phyloP scores from a whole-genome alignment of 108 stramenopile genomes.

The Nannochloropsis gaditana region DNA sequence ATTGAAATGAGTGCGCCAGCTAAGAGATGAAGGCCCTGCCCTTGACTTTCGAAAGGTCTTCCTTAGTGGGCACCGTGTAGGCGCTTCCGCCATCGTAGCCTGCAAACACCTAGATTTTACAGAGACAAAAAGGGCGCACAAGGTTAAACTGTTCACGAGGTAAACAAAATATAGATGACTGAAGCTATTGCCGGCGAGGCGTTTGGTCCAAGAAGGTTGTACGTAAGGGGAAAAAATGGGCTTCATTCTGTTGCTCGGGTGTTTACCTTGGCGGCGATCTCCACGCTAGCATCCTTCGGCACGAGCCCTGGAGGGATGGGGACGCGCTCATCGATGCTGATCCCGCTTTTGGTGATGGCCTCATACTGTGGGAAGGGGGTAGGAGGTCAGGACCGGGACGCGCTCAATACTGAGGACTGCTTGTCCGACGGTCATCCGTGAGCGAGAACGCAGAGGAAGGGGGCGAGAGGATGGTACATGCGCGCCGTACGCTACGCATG shows the following conservation, averaged over 20 bases:
- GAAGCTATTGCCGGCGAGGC: background rate
- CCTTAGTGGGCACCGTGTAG: conserved; percentile 59
- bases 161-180: no score
- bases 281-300: conserved; percentile 94
- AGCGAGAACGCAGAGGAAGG: background rate
- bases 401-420: background rate
- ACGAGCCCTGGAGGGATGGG: conserved; percentile 95
- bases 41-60: conserved; percentile 12
- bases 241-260: background rate
- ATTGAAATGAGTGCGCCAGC: background rate
- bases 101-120: conserved; percentile 70
- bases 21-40: background rate
- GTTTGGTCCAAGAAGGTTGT: background rate
- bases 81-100: conserved; percentile 93
- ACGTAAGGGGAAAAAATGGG: background rate
- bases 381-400: background rate
- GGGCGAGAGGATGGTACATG: background rate
- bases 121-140: background rate
- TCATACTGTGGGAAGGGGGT: no score
- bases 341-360: conserved; percentile 56
- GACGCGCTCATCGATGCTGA: conserved; percentile 94
- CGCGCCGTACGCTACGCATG: background rate
- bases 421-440: background rate
- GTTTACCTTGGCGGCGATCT: conserved; percentile 74
- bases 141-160: no score